Percentiles rank a stretch among this genome's conserved stretches.
Evolutionary conservation across 2,329 filamentous ascomycete genomes (phyloP).

Genomic region (Stachybotrys echinatus): DNA sequence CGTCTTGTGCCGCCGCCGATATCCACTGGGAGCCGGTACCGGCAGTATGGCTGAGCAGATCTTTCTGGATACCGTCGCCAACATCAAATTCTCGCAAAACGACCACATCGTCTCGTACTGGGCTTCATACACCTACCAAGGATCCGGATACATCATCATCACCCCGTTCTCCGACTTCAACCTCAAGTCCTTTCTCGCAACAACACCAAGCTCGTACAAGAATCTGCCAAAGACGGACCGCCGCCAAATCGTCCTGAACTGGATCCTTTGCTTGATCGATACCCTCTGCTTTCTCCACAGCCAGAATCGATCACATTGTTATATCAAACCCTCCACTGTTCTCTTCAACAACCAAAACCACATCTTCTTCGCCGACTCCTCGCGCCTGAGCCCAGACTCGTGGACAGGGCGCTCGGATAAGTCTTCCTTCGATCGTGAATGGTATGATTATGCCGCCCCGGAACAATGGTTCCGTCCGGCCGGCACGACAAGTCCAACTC

Average conservation of each 20-base stretch:
- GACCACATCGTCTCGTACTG: conserved; percentile 67
- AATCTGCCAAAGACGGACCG: conserved; percentile 55
- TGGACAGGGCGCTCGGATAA: conserved; percentile 36
- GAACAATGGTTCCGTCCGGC: conserved; percentile 52
- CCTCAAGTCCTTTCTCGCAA: conserved; percentile 62
- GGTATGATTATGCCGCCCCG: conserved; percentile 68
- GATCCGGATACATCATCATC: conserved; percentile 59
- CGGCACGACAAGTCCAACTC: conserved; percentile 25
- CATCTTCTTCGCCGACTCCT: conserved; percentile 63
- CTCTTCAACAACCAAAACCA: conserved; percentile 60
- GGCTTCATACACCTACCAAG: conserved; percentile 64
- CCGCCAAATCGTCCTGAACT: conserved; percentile 59
- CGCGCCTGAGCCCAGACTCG: conserved; percentile 38
- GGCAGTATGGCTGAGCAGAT: conserved; percentile 44
- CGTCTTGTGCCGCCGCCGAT: conserved; percentile 52
- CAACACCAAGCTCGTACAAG: conserved; percentile 57
- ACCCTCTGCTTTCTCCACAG: conserved; percentile 63
- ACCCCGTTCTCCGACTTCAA: conserved; percentile 62
- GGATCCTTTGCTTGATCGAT: conserved; percentile 69
- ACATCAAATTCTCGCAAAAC: conserved; percentile 55
- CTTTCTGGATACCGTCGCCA: conserved; percentile 57
- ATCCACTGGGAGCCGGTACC: conserved; percentile 40
- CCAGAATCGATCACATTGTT: conserved; percentile 58
- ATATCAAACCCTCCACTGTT: conserved; percentile 67
- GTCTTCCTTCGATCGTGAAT: conserved; percentile 58